Conservation (phyloP, 257 asterid genomes). For the Solanum etuberosum region DNA sequence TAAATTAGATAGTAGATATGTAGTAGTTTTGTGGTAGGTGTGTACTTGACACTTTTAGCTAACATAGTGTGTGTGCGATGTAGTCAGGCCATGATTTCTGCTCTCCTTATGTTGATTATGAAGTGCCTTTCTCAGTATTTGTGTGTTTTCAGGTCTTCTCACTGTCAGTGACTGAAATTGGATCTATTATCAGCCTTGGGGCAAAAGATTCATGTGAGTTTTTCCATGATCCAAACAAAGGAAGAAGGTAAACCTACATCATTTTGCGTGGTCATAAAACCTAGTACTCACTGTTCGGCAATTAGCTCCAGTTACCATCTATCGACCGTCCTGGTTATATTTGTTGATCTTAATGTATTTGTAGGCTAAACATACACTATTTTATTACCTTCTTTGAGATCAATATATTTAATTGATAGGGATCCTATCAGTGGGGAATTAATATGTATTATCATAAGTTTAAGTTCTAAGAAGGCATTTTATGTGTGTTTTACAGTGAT, state of each 20-base stretch:
- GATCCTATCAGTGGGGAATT: background rate
- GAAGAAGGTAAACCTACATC: slow-evolving; percentile 48
- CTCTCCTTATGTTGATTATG: background rate
- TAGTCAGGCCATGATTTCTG: background rate
- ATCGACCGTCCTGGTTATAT: background rate
- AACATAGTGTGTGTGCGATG: background rate
- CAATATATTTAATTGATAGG: background rate
- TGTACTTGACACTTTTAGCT: background rate
- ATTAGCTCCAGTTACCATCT: background rate
- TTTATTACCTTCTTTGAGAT: background rate
- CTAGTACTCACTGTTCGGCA: background rate
- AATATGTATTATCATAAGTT: background rate
- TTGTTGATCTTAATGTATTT: background rate
- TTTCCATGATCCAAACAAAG: slow-evolving; percentile 86
- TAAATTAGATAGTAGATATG: background rate
- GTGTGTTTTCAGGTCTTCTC: slow-evolving; percentile 60
- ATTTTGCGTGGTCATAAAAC: background rate
- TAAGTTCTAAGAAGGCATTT: background rate
- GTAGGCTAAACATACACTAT: background rate
- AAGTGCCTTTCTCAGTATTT: slow-evolving; percentile 7
- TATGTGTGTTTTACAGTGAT: slow-evolving; percentile 50
- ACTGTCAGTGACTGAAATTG: slow-evolving; percentile 71
- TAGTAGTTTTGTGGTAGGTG: background rate
- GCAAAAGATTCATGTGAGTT: slow-evolving; percentile 83
- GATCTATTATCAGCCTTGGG: slow-evolving; percentile 76